phyloP scores from a whole-genome alignment of 257 asterid genomes.

The Haberlea rhodopensis region DNA sequence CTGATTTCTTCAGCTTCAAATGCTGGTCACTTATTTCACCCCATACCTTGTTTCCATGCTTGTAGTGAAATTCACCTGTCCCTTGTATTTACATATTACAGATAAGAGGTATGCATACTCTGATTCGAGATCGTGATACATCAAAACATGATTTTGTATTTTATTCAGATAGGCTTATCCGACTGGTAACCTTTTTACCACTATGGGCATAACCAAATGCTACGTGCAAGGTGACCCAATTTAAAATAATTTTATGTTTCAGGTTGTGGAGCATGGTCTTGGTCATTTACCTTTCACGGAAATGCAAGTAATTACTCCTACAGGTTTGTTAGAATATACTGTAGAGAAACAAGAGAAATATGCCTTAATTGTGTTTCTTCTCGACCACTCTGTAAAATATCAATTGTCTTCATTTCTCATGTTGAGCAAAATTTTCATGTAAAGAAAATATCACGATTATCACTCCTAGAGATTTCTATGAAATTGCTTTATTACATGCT shows the following conservation, averaged over 20 bases:
- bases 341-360: not conserved
- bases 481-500: not conserved
- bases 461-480: not conserved
- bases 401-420: slow-evolving; percentile 4
- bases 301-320: slow-evolving; percentile 94
- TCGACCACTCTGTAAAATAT: slow-evolving; percentile 7
- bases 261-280: slow-evolving; percentile 99
- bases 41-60: slow-evolving; percentile 13
- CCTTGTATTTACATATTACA: slow-evolving; percentile 38
- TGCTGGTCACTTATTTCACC: slow-evolving; percentile 13
- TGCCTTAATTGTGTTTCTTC: not conserved
- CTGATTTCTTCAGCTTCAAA: slow-evolving; percentile 8
- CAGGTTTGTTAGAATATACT: slow-evolving; percentile 54
- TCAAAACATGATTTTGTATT: slow-evolving; percentile 97
- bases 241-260: slow-evolving; percentile 25
- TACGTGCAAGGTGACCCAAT: slow-evolving; percentile 4
- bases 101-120: slow-evolving; percentile 99
- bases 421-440: not conserved
- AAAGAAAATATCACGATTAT: not conserved
- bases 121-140: slow-evolving; percentile 85
- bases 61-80: not conserved
- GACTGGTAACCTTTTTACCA: slow-evolving; percentile 62
- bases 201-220: slow-evolving; percentile 2
- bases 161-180: slow-evolving; percentile 96
- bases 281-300: slow-evolving; percentile 97